These are phyloP conservation scores for Mycocentrospora acerina DNA, from an alignment of 2,329 filamentous ascomycete genomes.

Conservation along the genomic window DNA sequence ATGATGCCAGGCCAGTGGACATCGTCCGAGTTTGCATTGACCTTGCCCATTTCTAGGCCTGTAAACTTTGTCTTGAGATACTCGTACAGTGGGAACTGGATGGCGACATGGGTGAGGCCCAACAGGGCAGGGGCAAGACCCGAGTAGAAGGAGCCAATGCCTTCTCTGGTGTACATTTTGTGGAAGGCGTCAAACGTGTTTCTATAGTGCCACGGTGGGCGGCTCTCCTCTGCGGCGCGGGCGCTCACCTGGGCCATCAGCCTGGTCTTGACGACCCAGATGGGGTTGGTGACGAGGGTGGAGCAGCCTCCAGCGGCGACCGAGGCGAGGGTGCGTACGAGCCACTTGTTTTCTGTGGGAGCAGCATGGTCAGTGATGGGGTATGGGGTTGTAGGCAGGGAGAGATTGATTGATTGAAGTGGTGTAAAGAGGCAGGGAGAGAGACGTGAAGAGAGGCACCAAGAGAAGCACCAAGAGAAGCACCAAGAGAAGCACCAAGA, in stretches of 20 bases:
- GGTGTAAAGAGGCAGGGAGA: too few species aligned
- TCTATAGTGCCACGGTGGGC: slow-evolving; percentile 85
- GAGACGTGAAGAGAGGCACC: too few species aligned
- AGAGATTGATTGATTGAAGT: too few species aligned
- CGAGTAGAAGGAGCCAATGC: slow-evolving; percentile 88
- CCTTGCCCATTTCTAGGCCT: slow-evolving; percentile 80
- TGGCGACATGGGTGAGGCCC: slow-evolving; percentile 90
- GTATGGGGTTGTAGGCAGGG: too few species aligned
- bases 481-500: too few species aligned
- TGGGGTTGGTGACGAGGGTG: slow-evolving; percentile 92
- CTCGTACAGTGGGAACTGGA: slow-evolving; percentile 96
- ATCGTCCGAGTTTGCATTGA: slow-evolving; percentile 56
- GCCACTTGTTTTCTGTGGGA: slow-evolving; percentile 64
- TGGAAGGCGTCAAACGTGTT: slow-evolving; percentile 87
- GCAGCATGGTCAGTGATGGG: slow-evolving; percentile 12
- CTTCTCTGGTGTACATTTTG: slow-evolving; percentile 94
- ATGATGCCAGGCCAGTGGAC: slow-evolving; percentile 83
- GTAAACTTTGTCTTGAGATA: slow-evolving; percentile 90
- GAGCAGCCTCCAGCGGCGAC: slow-evolving; percentile 89
- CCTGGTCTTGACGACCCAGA: slow-evolving; percentile 98
- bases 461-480: too few species aligned
- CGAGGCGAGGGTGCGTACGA: slow-evolving; percentile 85
- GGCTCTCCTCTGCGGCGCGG: slow-evolving; percentile 55
- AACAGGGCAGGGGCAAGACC: slow-evolving; percentile 89
- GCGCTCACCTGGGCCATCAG: slow-evolving; percentile 88